Conservation (phyloP, 176 grass and related monocot species). For the Oryza rufipogon region DNA sequence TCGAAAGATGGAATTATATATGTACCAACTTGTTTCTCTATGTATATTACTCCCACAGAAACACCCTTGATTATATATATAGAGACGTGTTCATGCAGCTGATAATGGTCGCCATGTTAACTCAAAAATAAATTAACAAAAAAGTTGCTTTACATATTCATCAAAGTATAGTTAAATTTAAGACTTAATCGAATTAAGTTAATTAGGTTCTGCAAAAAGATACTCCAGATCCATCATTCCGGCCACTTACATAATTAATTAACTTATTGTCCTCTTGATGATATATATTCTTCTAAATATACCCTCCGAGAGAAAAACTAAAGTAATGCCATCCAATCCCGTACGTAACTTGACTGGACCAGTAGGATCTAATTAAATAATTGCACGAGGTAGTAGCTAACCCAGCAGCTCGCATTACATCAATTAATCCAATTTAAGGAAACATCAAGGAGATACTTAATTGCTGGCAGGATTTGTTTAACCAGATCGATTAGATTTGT, state of each 20-base stretch:
- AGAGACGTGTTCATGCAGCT: neutral
- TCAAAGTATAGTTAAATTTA: neutral
- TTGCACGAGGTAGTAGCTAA: neutral
- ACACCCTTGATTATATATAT: neutral
- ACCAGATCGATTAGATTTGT: neutral
- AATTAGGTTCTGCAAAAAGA: neutral
- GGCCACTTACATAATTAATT: neutral
- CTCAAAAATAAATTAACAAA: neutral
- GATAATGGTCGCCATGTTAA: neutral
- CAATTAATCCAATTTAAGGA: conserved; percentile 21
- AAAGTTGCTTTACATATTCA: neutral
- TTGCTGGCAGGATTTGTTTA: conserved; percentile 17
- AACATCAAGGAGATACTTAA: neutral
- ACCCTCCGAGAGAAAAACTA: neutral
- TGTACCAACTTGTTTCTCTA: neutral
- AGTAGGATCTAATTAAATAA: neutral
- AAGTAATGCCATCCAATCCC: too few species aligned
- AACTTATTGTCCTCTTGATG: neutral
- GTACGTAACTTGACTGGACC: conserved; percentile 12
- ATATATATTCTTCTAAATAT: neutral
- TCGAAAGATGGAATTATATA: neutral
- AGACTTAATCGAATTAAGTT: neutral
- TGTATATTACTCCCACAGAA: too few species aligned
- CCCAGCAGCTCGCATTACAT: neutral
- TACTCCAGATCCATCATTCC: neutral